Percentiles rank a stretch among this genome's conserved stretches.
Evolutionary conservation across 306 rosid genomes (phyloP).

Genomic region (Canavalia ensiformis): DNA sequence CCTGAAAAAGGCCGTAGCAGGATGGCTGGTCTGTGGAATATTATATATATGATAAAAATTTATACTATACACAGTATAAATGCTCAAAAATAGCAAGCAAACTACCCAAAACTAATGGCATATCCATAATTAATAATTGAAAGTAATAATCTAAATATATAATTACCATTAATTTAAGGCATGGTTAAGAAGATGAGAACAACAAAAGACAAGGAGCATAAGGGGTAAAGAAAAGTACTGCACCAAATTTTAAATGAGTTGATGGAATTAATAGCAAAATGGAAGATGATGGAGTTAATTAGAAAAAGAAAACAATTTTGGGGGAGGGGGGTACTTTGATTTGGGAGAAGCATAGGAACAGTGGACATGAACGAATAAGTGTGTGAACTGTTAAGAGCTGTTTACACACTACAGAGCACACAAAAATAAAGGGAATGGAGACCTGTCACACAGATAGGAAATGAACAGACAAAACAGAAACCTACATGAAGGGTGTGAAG

Average conservation of each 20-base stretch:
- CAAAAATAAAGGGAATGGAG: neutral
- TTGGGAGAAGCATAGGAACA: neutral
- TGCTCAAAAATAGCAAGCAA: neutral
- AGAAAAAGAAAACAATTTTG: neutral
- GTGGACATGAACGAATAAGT: too few relatives aligned
- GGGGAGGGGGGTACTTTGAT: neutral
- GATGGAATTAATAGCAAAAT: neutral
- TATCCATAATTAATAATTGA: neutral
- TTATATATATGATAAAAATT: neutral
- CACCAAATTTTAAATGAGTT: conserved; percentile 3
- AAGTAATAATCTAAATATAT: conserved; percentile 3
- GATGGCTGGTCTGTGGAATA: neutral
- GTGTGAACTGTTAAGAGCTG: neutral
- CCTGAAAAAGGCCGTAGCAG: neutral
- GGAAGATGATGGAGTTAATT: conserved; percentile 13
- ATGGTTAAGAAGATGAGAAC: neutral
- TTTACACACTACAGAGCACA: neutral
- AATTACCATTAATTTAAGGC: conserved; percentile 11
- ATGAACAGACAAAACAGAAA: neutral
- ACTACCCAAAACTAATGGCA: neutral
- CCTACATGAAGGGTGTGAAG: neutral
- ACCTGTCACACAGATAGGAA: neutral
- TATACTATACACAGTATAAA: neutral
- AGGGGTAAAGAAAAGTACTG: neutral
- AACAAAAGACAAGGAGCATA: neutral